Conservation (phyloP, 345 rosid genomes). For the Balakata baccata region DNA sequence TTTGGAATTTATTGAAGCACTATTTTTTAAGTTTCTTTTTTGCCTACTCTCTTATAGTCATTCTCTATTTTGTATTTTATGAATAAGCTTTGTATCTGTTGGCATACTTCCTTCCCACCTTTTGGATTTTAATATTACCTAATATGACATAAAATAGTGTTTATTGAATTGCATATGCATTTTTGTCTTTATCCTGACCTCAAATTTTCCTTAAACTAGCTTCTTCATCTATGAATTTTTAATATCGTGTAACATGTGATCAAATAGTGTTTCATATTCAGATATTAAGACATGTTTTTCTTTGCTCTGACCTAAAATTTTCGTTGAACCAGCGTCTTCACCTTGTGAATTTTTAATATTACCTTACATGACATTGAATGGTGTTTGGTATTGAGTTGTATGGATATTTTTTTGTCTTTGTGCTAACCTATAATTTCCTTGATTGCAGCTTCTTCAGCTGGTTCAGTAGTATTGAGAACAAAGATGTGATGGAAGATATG, state of each 20-base stretch:
- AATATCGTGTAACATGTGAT: no score
- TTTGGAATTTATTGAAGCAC: neutral
- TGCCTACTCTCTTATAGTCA: neutral
- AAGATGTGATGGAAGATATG: constrained; percentile 56
- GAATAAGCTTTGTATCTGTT: neutral
- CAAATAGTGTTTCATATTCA: no score
- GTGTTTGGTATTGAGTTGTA: neutral
- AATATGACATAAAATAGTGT: no score
- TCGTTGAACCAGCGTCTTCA: no score
- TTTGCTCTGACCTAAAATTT: no score
- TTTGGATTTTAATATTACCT: no score
- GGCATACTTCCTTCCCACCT: neutral
- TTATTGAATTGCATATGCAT: no score
- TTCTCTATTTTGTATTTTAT: neutral
- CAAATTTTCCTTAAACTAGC: no score
- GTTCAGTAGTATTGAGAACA: constrained; percentile 60
- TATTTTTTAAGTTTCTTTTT: neutral
- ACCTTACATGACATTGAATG: neutral
- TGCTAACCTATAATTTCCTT: neutral
- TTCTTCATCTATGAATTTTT: no score
- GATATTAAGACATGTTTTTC: no score
- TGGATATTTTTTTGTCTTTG: neutral
- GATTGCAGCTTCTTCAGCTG: constrained; percentile 78
- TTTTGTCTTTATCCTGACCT: no score
- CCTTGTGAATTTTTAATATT: neutral